phyloP scores from a whole-genome alignment of 2,329 filamentous ascomycete species.

The Xylaria sp. region DNA sequence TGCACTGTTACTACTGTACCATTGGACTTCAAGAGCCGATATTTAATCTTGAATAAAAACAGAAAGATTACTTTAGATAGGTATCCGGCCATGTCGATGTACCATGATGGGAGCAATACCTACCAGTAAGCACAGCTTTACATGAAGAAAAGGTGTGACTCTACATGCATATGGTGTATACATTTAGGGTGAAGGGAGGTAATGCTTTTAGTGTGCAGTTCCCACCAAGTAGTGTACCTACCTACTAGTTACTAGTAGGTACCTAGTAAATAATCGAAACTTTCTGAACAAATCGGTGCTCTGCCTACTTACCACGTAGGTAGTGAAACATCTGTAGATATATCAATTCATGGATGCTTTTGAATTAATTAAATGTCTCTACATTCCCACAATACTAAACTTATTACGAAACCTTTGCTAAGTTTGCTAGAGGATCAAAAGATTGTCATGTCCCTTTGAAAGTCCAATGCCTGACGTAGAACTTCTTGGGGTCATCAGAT shows the following conservation, averaged over 20 bases:
- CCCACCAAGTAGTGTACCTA: no score
- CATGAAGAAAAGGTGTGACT: not conserved
- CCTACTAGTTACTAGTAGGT: no score
- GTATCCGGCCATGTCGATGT: not conserved
- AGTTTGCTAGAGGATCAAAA: not conserved
- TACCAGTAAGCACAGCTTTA: no score
- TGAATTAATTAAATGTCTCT: not conserved
- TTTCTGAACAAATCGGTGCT: not conserved
- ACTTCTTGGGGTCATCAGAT: not conserved
- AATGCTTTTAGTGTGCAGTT: not conserved
- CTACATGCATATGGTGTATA: not conserved
- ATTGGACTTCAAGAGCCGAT: not conserved
- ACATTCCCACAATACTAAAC: no score
- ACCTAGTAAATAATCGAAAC: not conserved
- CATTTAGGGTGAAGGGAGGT: not conserved
- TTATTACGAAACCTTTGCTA: no score
- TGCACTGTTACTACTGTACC: not conserved
- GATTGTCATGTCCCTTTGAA: not conserved
- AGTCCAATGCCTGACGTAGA: not conserved
- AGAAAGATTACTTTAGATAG: not conserved
- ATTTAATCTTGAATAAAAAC: not conserved
- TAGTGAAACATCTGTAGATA: not conserved
- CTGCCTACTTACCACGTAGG: not conserved
- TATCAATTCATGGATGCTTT: no score
- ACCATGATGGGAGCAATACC: no score